These are phyloP conservation scores for Cudoniella acicularis DNA, from an alignment of 495 filamentous ascomycete genomes.

Conservation along the genomic window DNA sequence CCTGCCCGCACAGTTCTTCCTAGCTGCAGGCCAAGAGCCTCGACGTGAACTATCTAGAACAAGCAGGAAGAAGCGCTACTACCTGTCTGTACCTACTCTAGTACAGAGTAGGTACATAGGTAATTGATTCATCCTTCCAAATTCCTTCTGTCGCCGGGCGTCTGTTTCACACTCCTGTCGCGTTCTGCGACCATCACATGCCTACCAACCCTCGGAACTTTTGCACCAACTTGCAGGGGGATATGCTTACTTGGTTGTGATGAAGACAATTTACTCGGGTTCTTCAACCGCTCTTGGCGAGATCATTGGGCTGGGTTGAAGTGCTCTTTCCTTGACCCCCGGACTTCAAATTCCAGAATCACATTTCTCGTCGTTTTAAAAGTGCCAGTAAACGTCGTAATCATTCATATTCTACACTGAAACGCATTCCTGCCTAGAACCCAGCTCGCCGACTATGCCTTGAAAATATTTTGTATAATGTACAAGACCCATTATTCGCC, in stretches of 20 bases:
- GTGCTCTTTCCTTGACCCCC: not conserved
- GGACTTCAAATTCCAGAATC: not conserved
- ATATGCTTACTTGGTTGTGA: too few species aligned
- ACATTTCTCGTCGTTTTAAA: too few species aligned
- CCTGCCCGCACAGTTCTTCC: not conserved
- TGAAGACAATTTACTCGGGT: too few species aligned
- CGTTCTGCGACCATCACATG: too few species aligned
- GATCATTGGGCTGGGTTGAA: too few species aligned
- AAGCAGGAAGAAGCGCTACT: too few species aligned
- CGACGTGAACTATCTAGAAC: too few species aligned
- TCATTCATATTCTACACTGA: not conserved
- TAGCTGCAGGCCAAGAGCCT: not conserved
- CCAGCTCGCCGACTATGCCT: not conserved
- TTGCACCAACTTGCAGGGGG: too few species aligned
- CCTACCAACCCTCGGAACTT: not conserved
- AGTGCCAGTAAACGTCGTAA: not conserved
- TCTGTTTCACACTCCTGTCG: not conserved
- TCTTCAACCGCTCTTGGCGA: too few species aligned
- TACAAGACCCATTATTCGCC: not conserved
- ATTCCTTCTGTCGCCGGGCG: not conserved
- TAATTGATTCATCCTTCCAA: not conserved
- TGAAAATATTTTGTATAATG: not conserved
- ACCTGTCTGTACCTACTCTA: too few species aligned
- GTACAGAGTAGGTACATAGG: too few species aligned
- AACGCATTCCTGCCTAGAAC: not conserved